These are phyloP conservation scores for Trametes gibbosa DNA, from an alignment of 768 basidiomycete genomes.

Conservation along the genomic window DNA sequence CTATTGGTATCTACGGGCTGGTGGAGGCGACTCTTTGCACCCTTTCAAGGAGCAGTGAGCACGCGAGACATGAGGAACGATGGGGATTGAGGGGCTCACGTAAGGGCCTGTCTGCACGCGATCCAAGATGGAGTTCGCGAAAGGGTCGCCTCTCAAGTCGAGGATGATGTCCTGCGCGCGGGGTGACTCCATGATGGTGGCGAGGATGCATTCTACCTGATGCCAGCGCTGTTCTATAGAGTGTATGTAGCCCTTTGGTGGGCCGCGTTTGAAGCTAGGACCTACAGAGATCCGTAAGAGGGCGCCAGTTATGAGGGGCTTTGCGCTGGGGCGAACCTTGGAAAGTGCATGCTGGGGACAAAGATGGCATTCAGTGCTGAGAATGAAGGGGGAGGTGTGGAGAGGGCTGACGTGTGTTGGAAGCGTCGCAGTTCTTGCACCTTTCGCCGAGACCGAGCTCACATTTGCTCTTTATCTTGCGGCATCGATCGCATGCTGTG, in stretches of 20 bases:
- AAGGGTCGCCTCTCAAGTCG: slow-evolving; percentile 66
- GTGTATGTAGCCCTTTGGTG: slow-evolving; percentile 89
- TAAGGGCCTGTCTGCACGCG: slow-evolving; percentile 81
- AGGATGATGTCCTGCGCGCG: slow-evolving; percentile 59
- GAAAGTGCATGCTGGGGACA: slow-evolving; percentile 40
- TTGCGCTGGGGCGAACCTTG: slow-evolving; percentile 55
- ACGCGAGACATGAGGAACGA: neutral
- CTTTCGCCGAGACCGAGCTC: slow-evolving; percentile 69
- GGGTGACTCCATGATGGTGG: slow-evolving; percentile 70
- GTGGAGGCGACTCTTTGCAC: slow-evolving; percentile 56
- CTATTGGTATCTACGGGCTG: slow-evolving; percentile 9
- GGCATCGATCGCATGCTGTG: slow-evolving; percentile 81
- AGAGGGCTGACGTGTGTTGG: slow-evolving; percentile 30
- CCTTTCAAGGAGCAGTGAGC: slow-evolving; percentile 38
- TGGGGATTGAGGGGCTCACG: too few species aligned
- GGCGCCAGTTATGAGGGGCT: neutral
- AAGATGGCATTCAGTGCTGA: neutral
- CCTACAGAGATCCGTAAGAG: slow-evolving; percentile 37
- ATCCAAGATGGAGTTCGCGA: slow-evolving; percentile 73
- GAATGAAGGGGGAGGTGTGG: neutral
- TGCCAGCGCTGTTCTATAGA: slow-evolving; percentile 92
- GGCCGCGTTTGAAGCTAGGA: slow-evolving; percentile 79
- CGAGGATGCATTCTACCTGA: slow-evolving; percentile 87
- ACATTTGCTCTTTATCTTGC: slow-evolving; percentile 87
- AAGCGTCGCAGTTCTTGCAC: slow-evolving; percentile 55